Evolutionary conservation across 257 asterid species (phyloP).

Genomic region (Cruciata laevipes): DNA sequence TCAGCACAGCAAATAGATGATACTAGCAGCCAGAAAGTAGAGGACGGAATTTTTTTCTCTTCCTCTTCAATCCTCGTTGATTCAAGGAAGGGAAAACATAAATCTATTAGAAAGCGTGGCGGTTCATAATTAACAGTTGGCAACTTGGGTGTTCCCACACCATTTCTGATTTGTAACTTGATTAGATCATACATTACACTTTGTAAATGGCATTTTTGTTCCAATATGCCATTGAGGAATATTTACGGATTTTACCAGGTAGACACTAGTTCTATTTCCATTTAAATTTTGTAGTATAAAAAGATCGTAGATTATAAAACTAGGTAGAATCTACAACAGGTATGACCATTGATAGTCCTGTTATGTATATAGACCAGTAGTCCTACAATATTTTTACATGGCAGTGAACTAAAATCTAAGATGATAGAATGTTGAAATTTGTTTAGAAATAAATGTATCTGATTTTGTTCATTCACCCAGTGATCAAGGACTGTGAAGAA

Average conservation of each 20-base stretch:
- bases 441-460: too few relatives aligned
- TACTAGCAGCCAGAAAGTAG: slow-evolving; percentile 10
- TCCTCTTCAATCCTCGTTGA: slow-evolving; percentile 29
- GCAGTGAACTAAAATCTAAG: too few relatives aligned
- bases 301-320: too few relatives aligned
- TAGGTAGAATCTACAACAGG: too few relatives aligned
- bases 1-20: slow-evolving; percentile 18
- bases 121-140: slow-evolving; percentile 1
- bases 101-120: slow-evolving; percentile 30
- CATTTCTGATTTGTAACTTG: slow-evolving; percentile 6
- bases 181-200: background rate
- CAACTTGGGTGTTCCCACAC: background rate
- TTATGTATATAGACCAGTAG: too few relatives aligned
- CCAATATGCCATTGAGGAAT: background rate
- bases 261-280: background rate
- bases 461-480: too few relatives aligned
- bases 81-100: slow-evolving; percentile 25
- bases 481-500: too few relatives aligned
- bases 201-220: background rate
- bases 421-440: too few relatives aligned
- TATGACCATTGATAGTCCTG: too few relatives aligned
- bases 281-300: background rate
- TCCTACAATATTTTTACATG: too few relatives aligned
- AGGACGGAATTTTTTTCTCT: slow-evolving; percentile 17
- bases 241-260: background rate